phyloP scores from a whole-genome alignment of 768 basidiomycete genomes.

The Pleurotus citrinopileatus region DNA sequence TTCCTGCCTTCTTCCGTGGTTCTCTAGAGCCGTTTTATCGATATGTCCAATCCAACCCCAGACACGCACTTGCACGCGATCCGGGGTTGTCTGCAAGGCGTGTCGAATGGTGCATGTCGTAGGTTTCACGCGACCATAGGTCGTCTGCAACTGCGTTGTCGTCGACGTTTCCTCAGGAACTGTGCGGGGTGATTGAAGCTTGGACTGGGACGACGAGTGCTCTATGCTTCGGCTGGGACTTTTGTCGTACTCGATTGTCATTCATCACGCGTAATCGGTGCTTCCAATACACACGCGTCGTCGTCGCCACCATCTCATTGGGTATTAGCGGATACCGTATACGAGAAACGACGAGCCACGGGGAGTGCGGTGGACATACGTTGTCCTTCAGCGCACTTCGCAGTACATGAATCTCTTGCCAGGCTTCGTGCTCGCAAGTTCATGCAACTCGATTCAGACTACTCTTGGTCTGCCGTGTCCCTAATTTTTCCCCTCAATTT shows the following conservation, averaged over 20 bases:
- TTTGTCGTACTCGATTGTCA: no score
- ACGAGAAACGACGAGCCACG: background rate
- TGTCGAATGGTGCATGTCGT: no score
- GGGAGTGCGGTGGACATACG: background rate
- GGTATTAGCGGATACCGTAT: slow-evolving; percentile 3
- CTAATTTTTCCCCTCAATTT: slow-evolving; percentile 24
- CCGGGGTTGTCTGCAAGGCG: background rate
- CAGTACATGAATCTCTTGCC: slow-evolving; percentile 36
- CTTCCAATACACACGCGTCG: no score
- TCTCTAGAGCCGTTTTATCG: slow-evolving; percentile 11
- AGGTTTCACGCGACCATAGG: no score
- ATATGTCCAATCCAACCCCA: no score
- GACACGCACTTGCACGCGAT: background rate
- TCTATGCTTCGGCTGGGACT: no score
- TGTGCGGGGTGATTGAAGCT: no score
- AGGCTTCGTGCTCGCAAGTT: slow-evolving; percentile 15
- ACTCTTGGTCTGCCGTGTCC: slow-evolving; percentile 59
- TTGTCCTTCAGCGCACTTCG: slow-evolving; percentile 69
- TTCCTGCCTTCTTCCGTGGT: slow-evolving; percentile 1
- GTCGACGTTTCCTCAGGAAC: no score
- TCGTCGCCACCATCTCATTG: no score
- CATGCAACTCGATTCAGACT: slow-evolving; percentile 69
- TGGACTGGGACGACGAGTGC: no score
- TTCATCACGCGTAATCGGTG: no score
- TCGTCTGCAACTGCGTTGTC: no score